Evolutionary conservation across 495 filamentous ascomycete species (phyloP), one percentile per base, ranked within the genome.

Genomic region (Aspergillus taichungensis): DNA sequence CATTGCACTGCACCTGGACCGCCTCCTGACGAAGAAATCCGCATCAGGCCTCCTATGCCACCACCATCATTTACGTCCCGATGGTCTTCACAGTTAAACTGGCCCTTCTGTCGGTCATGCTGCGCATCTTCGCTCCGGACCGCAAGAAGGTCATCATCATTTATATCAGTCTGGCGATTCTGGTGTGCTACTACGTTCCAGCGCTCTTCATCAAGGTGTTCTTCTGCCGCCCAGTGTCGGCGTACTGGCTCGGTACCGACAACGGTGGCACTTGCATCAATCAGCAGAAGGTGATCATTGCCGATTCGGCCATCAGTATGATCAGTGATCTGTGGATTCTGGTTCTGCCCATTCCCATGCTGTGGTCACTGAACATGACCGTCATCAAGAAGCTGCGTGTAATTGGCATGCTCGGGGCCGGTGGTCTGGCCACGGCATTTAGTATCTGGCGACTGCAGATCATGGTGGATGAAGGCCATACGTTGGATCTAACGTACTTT

Each of bases 271-370:
- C 45, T 9, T 69, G 66, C 39, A 29, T 63, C 13, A 43, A 64
- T 36, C 59, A 61, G 29, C 43, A 46, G 6, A 53, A 50, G 8
- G 49, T 69, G 14, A 56, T 64, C 36, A 47, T 64, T 13, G 57
- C 60, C 13, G 61, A 64, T 40, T 55, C 61, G 3, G 41, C 52
- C 11, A 55, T 67, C 30, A 65, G 61, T 35, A 55, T 64, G 5
- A 35, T 57, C 2, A 61, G 51, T 24, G 64, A 70, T 44, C 37
- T 68, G 12, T 47, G 50, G 30, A 66, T 70, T 31, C 43, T 70
- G 4, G 35, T 57, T 3, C 46, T 66, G 12, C 66, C 63, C 0
- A 42, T 66, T 0, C 51, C 53, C 6, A 41, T 70, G 52, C 46
- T 57, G 2, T 60, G 56, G 53, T 48, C 50, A 10, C 42, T 70